Evolutionary conservation across 805 yeast species (phyloP), one percentile per base, ranked within the genome.

Genomic region (Wickerhamomyces rabaulensis): DNA sequence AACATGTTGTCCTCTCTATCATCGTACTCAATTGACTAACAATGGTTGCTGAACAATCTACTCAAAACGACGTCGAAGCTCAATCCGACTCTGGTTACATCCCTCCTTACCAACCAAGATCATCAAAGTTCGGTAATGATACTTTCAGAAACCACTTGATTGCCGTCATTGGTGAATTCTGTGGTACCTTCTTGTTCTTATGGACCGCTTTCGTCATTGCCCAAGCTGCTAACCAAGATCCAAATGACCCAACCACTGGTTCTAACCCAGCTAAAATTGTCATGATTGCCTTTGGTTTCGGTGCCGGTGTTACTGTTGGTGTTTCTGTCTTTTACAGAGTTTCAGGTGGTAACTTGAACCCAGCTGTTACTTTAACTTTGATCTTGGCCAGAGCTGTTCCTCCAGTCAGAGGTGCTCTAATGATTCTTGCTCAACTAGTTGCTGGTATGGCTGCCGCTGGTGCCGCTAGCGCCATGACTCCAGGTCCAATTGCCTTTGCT

Each of bases 371-470:
- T 20, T 71, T 87, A 37, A 70, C 90, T 25, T 70, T 88, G 61
- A 75, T 80, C n/a, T 68, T 85, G 39, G 83, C 87, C 19, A 76
- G 86, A 52, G 92, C 88, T 46, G 75, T 85, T 50, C 76, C 88
- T 38, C 88, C 90, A 46, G 50, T 84, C 27, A 79, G 94, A 65
- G 91, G 85, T 55, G 64, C 71, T 20, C 63, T 84, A 47, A 79
- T 84, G 81, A 67, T 78, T 66, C 40, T 82, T 45, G 55, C 91
- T 37, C 95, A 88, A 70, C 63, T 87, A 60, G 67, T 87, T 63
- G 95, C 86, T 44, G 95, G 95, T 67, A 84, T 88, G 82, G 89
- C 89, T 58, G 96, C 96, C 47, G 95, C 92, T 47, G 95, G 88
- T 65, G 92, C 89, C 40, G 95, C 89, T 42, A 69, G 78, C 52